Evolutionary conservation across 202 grass and related monocot genomes (phyloP), one percentile per base, ranked within the genome.

Genomic region (Eragrostis tef): DNA sequence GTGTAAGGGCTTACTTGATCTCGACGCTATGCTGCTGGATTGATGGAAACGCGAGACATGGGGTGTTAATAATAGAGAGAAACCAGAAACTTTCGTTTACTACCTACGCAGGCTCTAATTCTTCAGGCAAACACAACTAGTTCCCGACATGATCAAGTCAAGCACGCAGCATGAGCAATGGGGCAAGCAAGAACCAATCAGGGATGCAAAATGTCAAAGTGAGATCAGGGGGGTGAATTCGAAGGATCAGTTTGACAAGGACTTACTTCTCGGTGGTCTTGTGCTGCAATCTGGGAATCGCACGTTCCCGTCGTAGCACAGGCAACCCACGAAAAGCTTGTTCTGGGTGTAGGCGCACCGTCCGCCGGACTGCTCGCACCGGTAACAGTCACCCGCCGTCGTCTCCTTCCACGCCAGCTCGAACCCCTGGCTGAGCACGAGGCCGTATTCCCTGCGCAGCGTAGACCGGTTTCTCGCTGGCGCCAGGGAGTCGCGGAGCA

Each of bases 391-490:
- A 0, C 11, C 41, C 1, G 0, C 0, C 0, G 1, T 19, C 0
- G 0, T 0, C 21, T 0, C 0, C 0, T 0, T 71, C 93, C 93
- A 97, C 0, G 10, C 25, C 77, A 97, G 2, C 39, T 87, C 64
- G 73, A 97, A 97, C 0, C 90, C 90, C 0, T 60, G 0, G 14
- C 17, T 12, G 4, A 96, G 45, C 68, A 66, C 0, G 0, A 0
- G 0, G 0, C n/a, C 67, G 17, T 80, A 90, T 16, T 1, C 46
- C 0, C 4, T 53, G 6, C 8, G 0, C 0, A 49, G 20, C 5
- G 0, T 0, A 0, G 0, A 0, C 58, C 0, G 0, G 0, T 14
- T 8, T 2, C 4, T 16, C 22, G 6, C 4, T 22, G 3, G 0
- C 14, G 1, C 0, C 0, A 50, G 27, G 6, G 0, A 0, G 0